These are phyloP conservation scores for Berkeleyomyces rouxiae DNA, from an alignment of 2,329 filamentous ascomycete species.

Conservation along the genomic window DNA sequence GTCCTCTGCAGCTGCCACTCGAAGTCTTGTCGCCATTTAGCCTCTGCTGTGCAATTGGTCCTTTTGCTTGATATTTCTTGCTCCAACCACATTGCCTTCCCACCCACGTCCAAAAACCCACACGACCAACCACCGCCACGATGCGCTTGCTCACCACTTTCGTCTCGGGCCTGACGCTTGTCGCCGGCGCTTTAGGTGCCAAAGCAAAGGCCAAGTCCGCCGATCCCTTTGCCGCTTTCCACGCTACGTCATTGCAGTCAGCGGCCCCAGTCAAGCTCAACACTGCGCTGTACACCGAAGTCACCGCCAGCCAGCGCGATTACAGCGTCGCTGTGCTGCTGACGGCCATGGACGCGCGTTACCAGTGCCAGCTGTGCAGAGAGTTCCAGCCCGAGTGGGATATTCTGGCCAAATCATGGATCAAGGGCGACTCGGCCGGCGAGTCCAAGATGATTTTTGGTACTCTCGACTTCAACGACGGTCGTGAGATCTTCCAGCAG, in stretches of 20 bases:
- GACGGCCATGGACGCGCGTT: conserved; percentile 70
- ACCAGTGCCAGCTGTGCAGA: conserved; percentile 69
- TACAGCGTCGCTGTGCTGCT: conserved; percentile 70
- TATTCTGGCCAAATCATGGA: conserved; percentile 71
- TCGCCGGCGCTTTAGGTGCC: conserved; percentile 42
- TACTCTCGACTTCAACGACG: conserved; percentile 75
- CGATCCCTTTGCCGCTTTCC: conserved; percentile 56
- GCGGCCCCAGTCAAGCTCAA: conserved; percentile 59
- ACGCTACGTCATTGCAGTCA: conserved; percentile 45
- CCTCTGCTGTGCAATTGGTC: background rate
- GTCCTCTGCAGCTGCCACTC: background rate
- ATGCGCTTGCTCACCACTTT: conserved; percentile 56
- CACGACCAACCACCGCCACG: conserved; percentile 20
- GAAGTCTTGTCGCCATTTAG: background rate
- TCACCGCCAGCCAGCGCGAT: conserved; percentile 65
- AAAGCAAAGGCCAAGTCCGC: conserved; percentile 38
- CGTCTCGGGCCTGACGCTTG: conserved; percentile 44
- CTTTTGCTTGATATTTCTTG: background rate
- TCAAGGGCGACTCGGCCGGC: conserved; percentile 60
- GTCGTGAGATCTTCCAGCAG: conserved; percentile 70
- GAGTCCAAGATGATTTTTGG: conserved; percentile 61
- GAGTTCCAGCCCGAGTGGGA: conserved; percentile 95
- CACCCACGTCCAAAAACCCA: background rate
- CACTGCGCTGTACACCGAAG: conserved; percentile 55
- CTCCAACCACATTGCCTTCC: background rate